These are phyloP conservation scores for Metschnikowia similis DNA, from an alignment of 805 yeast genomes.

Conservation along the genomic window DNA sequence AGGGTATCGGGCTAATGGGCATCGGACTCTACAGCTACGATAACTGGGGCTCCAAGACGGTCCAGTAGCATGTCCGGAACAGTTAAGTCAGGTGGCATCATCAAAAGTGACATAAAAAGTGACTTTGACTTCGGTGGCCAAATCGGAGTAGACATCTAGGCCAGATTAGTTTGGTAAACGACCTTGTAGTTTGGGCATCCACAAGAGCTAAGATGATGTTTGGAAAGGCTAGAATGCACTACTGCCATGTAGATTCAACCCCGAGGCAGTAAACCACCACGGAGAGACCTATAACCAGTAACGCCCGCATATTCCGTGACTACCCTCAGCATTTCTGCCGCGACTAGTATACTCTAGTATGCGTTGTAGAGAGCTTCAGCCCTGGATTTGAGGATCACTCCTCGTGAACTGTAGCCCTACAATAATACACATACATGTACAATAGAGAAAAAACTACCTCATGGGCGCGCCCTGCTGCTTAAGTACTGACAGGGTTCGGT, in stretches of 20 bases:
- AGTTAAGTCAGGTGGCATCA: neutral
- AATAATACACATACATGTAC: slow-evolving; percentile 48
- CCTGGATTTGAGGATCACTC: slow-evolving; percentile 24
- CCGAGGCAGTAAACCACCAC: slow-evolving; percentile 4
- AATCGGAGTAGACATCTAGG: too few species aligned
- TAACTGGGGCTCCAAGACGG: slow-evolving; percentile 46
- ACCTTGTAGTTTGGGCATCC: neutral
- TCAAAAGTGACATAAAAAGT: neutral
- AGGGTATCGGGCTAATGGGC: slow-evolving; percentile 49
- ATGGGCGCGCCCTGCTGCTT: neutral
- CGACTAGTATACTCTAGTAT: slow-evolving; percentile 43
- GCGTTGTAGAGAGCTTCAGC: slow-evolving; percentile 48
- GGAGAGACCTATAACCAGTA: slow-evolving; percentile 18
- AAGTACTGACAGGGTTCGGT: slow-evolving; percentile 10
- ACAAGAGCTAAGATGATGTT: slow-evolving; percentile 19
- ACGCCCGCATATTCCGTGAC: slow-evolving; percentile 42
- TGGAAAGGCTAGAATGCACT: slow-evolving; percentile 44
- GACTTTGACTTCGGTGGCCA: neutral
- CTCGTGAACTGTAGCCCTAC: slow-evolving; percentile 40
- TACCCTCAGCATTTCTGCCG: slow-evolving; percentile 23
- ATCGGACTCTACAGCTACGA: slow-evolving; percentile 61
- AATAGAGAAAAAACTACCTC: slow-evolving; percentile 27
- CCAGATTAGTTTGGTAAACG: neutral
- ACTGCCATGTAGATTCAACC: slow-evolving; percentile 19
- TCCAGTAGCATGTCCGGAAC: neutral